These are phyloP conservation scores for Diaporthe longicolla DNA, from an alignment of 2,329 filamentous ascomycete species.

Conservation along the genomic window DNA sequence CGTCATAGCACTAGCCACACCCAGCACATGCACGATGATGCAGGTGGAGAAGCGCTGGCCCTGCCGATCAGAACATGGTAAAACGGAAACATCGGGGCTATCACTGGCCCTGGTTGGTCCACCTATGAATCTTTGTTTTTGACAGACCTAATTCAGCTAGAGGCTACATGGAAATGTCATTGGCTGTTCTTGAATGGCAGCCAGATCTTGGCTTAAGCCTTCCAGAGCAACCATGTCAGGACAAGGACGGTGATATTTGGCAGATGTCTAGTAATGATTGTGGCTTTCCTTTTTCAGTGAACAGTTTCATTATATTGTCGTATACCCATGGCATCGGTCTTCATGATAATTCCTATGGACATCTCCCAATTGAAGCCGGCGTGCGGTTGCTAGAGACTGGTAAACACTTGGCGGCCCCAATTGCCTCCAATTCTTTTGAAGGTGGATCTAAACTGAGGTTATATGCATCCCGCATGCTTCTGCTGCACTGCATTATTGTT, in stretches of 20 bases:
- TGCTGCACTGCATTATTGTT: background rate
- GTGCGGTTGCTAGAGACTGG: background rate
- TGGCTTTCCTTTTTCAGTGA: background rate
- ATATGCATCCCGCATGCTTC: background rate
- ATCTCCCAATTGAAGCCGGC: background rate
- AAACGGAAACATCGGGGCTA: slow-evolving; percentile 5
- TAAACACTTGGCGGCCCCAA: background rate
- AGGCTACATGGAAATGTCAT: background rate
- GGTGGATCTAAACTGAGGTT: background rate
- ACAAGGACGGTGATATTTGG: background rate
- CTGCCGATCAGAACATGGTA: slow-evolving; percentile 12
- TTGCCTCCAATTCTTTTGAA: background rate
- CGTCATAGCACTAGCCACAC: slow-evolving; percentile 33
- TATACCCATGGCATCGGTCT: background rate
- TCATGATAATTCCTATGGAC: background rate
- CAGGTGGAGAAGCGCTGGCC: background rate
- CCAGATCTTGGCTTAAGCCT: background rate
- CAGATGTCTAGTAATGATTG: background rate
- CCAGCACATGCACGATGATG: slow-evolving; percentile 26
- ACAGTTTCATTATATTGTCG: no score
- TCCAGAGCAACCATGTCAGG: background rate
- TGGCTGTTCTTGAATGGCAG: background rate
- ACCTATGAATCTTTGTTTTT: background rate
- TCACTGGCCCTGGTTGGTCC: slow-evolving; percentile 1
- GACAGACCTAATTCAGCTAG: background rate